Percentiles rank a stretch among this genome's conserved stretches.
Conservation (phyloP, 495 filamentous ascomycete species). For the Hypoxylon cercidicola region DNA sequence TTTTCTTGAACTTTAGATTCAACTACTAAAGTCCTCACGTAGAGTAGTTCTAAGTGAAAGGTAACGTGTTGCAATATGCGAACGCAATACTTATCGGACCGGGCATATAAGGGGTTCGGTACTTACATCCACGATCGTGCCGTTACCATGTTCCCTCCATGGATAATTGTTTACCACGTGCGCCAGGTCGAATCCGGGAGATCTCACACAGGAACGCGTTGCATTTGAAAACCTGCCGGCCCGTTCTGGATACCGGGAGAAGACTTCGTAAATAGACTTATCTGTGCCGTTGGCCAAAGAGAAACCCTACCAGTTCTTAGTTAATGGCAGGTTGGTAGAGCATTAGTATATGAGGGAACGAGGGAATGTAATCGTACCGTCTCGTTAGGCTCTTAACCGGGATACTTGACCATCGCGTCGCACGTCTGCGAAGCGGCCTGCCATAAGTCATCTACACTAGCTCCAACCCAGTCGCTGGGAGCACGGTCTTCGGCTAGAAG, state of each 20-base stretch:
- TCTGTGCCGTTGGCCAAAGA: slow-evolving; percentile 15
- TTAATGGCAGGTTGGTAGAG: too few relatives aligned
- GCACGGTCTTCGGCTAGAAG: slow-evolving; percentile 44
- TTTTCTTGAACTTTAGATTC: too few relatives aligned
- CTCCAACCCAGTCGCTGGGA: slow-evolving; percentile 50
- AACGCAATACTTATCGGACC: too few relatives aligned
- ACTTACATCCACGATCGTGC: slow-evolving; percentile 50
- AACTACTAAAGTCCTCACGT: too few relatives aligned
- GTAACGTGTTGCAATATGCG: too few relatives aligned
- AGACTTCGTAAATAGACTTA: slow-evolving; percentile 12
- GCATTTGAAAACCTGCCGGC: slow-evolving; percentile 26
- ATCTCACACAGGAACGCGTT: slow-evolving; percentile 25
- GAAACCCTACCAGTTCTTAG: too few relatives aligned
- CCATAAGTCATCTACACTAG: slow-evolving; percentile 52
- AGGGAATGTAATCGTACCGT: too few relatives aligned
- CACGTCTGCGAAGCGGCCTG: slow-evolving; percentile 40
- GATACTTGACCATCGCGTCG: slow-evolving; percentile 29
- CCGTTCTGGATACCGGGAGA: slow-evolving; percentile 21
- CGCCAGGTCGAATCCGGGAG: slow-evolving; percentile 41
- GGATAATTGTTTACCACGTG: slow-evolving; percentile 47
- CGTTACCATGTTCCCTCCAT: slow-evolving; percentile 38
- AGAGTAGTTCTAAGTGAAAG: too few relatives aligned
- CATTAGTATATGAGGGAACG: too few relatives aligned
- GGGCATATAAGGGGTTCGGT: not conserved
- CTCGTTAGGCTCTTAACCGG: slow-evolving; percentile 41